Conservation (phyloP, 371 early-diverging fungal genomes). For the Batrachochytrium dendrobatidis region DNA sequence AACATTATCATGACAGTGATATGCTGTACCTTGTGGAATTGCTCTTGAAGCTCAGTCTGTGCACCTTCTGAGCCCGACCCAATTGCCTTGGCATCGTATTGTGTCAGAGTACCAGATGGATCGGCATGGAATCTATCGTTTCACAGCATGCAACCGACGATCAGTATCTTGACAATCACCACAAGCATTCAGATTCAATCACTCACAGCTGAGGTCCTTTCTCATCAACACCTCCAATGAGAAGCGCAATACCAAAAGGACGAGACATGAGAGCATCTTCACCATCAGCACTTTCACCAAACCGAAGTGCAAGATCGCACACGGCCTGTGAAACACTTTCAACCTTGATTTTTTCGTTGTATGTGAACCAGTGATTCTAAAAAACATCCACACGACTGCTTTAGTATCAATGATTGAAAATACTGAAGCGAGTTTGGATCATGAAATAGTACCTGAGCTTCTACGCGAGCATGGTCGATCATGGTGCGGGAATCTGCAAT, state of each 20-base stretch:
- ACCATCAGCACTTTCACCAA: constrained; percentile 94
- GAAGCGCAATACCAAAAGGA: constrained; percentile 98
- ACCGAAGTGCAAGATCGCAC: constrained; percentile 93
- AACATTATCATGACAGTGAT: neutral
- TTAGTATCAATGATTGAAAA: constrained; percentile 5
- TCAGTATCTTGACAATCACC: neutral
- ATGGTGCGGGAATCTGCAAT: constrained; percentile 94
- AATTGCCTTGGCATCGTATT: constrained; percentile 93
- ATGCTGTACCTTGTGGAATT: constrained; percentile 68
- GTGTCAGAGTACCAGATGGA: constrained; percentile 92
- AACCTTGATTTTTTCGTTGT: constrained; percentile 89
- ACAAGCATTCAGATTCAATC: constrained; percentile 12
- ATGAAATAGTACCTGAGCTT: constrained; percentile 91
- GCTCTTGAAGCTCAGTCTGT: constrained; percentile 93
- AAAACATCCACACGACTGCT: constrained; percentile 4
- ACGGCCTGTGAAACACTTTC: constrained; percentile 95
- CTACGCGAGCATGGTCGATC: constrained; percentile 94
- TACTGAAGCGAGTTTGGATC: neutral
- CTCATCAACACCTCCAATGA: constrained; percentile 97
- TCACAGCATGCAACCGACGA: neutral
- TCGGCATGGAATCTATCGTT: constrained; percentile 88
- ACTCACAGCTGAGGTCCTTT: constrained; percentile 94
- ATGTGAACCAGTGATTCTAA: constrained; percentile 90
- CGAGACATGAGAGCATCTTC: constrained; percentile 94
- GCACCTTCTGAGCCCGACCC: constrained; percentile 98